A percentile compares a stretch with the other conserved stretches of the same genome.
Evolutionary conservation across 345 rosid species (phyloP).

Genomic region (Streptanthus diversifolius): DNA sequence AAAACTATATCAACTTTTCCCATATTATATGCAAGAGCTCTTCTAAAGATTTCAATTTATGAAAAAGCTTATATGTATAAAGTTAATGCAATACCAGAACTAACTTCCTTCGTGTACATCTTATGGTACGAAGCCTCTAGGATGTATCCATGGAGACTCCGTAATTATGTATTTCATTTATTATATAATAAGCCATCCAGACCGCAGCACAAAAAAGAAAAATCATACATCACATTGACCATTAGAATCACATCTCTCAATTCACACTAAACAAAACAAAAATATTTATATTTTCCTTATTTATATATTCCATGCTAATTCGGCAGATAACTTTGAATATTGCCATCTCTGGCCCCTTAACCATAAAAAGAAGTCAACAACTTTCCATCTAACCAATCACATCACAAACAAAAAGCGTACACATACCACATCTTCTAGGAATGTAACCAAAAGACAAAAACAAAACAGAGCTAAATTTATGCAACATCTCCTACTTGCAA

Average conservation of each 20-base stretch:
- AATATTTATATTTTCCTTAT: neutral
- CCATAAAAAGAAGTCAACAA: slow-evolving; percentile 15
- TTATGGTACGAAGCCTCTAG: slow-evolving; percentile 1
- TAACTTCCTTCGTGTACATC: slow-evolving; percentile 5
- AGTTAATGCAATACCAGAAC: slow-evolving; percentile 27
- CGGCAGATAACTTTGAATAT: slow-evolving; percentile 26
- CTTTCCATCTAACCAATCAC: slow-evolving; percentile 5
- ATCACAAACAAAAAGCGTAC: neutral
- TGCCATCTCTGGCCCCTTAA: neutral
- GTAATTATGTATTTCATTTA: neutral
- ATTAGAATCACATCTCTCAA: neutral
- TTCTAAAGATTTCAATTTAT: slow-evolving; percentile 1
- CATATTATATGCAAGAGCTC: slow-evolving; percentile 15
- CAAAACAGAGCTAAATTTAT: slow-evolving; percentile 4
- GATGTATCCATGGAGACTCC: slow-evolving; percentile 4
- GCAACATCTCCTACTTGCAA: neutral
- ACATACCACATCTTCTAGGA: neutral
- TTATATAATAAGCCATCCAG: slow-evolving; percentile 2
- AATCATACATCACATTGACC: slow-evolving; percentile 19
- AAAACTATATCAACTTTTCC: slow-evolving; percentile 15
- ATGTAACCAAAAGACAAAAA: neutral
- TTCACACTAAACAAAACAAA: slow-evolving; percentile 2
- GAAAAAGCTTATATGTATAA: neutral
- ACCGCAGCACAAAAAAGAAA: neutral
- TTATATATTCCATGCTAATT: slow-evolving; percentile 10